Percentiles rank a stretch among this genome's conserved stretches.
Conservation (phyloP, 2,329 filamentous ascomycete genomes). For the Cordyceps javanica region DNA sequence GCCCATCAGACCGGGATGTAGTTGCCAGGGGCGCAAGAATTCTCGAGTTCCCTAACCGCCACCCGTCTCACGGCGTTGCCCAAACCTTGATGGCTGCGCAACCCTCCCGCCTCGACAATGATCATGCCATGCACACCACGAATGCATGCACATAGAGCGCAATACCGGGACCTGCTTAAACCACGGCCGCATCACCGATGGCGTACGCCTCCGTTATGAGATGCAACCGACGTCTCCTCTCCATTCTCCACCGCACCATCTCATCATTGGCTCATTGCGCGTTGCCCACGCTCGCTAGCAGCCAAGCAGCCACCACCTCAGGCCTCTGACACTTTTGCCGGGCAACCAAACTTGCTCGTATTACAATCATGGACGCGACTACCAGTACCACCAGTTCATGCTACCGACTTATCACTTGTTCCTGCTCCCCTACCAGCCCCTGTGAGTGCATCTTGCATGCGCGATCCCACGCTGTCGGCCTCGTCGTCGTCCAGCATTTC, state of each 20-base stretch:
- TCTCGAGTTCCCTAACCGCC: neutral
- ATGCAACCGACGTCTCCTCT: slow-evolving; percentile 4
- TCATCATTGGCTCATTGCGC: neutral
- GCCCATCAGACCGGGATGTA: neutral
- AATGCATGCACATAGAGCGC: neutral
- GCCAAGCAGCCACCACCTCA: slow-evolving; percentile 9
- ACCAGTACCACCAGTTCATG: neutral
- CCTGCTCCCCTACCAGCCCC: neutral
- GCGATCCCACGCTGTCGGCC: neutral
- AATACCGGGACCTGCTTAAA: neutral
- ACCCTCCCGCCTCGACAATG: neutral
- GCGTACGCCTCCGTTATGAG: neutral
- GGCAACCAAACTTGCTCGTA: neutral
- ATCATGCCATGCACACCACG: neutral
- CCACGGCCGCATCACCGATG: slow-evolving; percentile 3
- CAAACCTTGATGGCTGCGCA: neutral
- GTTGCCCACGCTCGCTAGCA: neutral
- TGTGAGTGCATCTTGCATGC: neutral
- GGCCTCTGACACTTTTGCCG: slow-evolving; percentile 7
- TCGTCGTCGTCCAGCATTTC: neutral
- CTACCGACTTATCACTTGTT: neutral
- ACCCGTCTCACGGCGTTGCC: neutral
- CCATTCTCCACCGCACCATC: slow-evolving; percentile 4
- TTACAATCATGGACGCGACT: neutral
- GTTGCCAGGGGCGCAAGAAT: neutral